Base-by-base conservation (phyloP, 257 asterid species). In the Datura wrightii region DNA sequence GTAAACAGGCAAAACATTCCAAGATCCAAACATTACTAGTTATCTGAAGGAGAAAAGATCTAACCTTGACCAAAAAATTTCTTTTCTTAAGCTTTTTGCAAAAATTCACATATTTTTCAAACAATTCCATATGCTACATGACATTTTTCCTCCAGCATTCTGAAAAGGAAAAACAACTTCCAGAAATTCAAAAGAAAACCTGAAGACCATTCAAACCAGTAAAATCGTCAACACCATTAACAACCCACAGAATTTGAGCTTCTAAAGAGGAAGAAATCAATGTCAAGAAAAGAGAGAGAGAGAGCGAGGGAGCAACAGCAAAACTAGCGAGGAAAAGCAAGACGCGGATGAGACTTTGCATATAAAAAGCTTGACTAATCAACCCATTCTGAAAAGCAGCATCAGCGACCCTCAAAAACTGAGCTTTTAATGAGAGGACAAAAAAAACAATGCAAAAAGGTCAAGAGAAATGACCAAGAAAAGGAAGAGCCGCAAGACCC, bases 401-500 rank as follows among this genome's bases (percentile, higher is more conserved):
- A 71, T 72, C 87, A 34, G 52, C 66, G 37, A 82, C 2, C 31
- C 66, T 18, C n/a, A 72, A 74, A 48, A 74, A 5, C 11, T 74
- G 56, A 5, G 55, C 50, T 42, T 84, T 70, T 44, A 58, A 52
- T 9, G 24, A 39, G 60, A 24, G 74, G 15, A 9, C 19, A 62
- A 46, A 44, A 62, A 62, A 0, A 15, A 15, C 37, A 62, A 69
- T 19, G 1, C 9, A 31, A 78, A 39, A 82, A 74, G 18, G 80
- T 46, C 6, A 72, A 72, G 31, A 72, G 59, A 48, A 90, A 90
- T 85, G 76, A 90, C 90, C 94, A 86, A 87, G 89, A 84, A 86
- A 82, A 72, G 86, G 52, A 84, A 88, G 83, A 86, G 87, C 91
- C 86, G 86, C 44, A 84, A 88, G 83, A 86, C 88, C 91, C 86